Base-by-base conservation (phyloP, 75 land plant genomes). In the Cunninghamia lanceolata region DNA sequence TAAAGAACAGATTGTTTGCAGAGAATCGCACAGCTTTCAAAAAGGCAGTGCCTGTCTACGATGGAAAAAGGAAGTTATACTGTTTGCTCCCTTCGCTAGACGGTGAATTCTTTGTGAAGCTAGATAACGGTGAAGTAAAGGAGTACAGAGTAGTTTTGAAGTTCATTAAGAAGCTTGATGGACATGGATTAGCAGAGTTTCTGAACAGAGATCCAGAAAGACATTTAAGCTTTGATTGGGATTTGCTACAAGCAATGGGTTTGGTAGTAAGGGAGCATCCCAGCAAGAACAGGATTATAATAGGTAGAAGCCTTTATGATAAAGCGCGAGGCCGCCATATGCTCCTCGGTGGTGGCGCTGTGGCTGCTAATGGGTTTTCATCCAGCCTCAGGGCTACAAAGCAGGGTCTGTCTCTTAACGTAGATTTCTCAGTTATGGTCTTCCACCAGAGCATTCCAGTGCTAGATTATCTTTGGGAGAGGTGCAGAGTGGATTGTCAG, bases 181-280 rank as follows among this genome's bases (percentile, higher is more conserved):
- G 91, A 15, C 25, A 50, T 52, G 83, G 82, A 54, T 53, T 93
- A 82, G 80, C 75, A 19, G 89, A 92, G 21, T 94, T 89, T 81
- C 87, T 94, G 35, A 76, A 54, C 9, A 85, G 92, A 13, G 21
- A 13, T 3, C 10, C 9, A 10, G 34, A 0, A 13, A 0, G 46
- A 0, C 80, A 76, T 43, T 38, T 16, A 0, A 53, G 86, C 34
- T 39, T 70, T 2, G 90, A 91, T n/a, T 88, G 91, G 63, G 93
- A 94, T 39, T 83, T 88, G 38, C 66, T 94, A 28, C 94, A 94
- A 80, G 96, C 91, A 14, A 52, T 94, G 84, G 93, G 91, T 85
- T 53, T 93, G 34, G 87, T 92, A 1, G 75, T 94, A 85, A 90
- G 88, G 83, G 93, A 94, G 84, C 85, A 89, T 74, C 93, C 91